Conservation (phyloP, 805 yeast species). For the Cyberlindnera subsufficiens region DNA sequence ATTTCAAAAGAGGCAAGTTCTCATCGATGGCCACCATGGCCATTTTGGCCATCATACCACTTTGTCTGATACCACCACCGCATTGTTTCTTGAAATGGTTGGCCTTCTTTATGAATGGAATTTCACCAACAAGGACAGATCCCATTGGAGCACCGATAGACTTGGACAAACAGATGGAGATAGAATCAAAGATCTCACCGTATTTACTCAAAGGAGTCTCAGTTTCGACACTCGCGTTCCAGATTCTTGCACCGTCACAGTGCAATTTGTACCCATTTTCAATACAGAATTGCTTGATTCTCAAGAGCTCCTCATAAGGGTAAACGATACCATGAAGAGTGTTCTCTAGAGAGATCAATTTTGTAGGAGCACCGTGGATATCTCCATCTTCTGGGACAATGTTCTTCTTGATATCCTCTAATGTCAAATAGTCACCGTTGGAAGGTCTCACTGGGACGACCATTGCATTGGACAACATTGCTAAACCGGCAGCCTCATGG, state of each 20-base stretch:
- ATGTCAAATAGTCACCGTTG: constrained; percentile 68
- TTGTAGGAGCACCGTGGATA: constrained; percentile 83
- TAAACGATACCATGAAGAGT: constrained; percentile 76
- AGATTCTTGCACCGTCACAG: constrained; percentile 90
- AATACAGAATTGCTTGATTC: constrained; percentile 67
- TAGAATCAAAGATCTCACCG: constrained; percentile 78
- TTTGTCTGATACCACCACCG: constrained; percentile 92
- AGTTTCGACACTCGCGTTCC: constrained; percentile 80
- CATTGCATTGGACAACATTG: constrained; percentile 87
- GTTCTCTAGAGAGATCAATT: constrained; percentile 76
- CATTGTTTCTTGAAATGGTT: constrained; percentile 85
- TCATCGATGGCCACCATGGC: constrained; percentile 74
- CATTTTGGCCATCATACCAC: constrained; percentile 77
- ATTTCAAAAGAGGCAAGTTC: constrained; percentile 44
- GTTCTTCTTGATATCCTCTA: constrained; percentile 63
- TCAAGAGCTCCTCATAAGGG: constrained; percentile 76
- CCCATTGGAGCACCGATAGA: constrained; percentile 94
- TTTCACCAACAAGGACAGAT: constrained; percentile 70
- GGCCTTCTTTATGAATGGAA: constrained; percentile 55
- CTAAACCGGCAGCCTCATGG: constrained; percentile 87
- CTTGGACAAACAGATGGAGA: constrained; percentile 83
- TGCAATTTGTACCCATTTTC: constrained; percentile 60
- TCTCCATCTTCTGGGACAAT: constrained; percentile 70
- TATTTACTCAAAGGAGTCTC: constrained; percentile 51
- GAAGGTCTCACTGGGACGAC: constrained; percentile 77